Base-by-base conservation (phyloP, 257 asterid genomes). In the Lycium ferocissimum region DNA sequence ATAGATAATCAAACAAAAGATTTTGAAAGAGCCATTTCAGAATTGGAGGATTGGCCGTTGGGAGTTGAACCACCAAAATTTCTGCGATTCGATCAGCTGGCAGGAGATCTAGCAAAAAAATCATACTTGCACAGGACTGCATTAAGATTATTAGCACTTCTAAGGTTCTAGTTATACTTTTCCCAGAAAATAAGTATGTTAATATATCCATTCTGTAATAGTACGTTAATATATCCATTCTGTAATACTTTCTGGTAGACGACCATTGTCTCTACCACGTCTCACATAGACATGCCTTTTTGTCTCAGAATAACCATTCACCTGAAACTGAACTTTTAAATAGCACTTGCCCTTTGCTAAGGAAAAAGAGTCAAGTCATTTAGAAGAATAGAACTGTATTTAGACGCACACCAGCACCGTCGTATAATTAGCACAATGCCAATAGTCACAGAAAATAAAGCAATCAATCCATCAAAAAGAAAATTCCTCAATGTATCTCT, bases 91-190 rank as follows among this genome's bases (percentile, higher is more conserved):
- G 3, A 73, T 47, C 38, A 73, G 80, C 59, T 22, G n/a, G 59
- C 12, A 73, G 59, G 40, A 45, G 58, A 73, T 45, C 80, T 49
- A 20, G 59, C 12, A 73, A 45, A 11, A 26, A 73, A 47, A 59
- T 47, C 80, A 45, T 47, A 47, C 58, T 47, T 73, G 80, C n/a
- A 73, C 17, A 73, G n/a, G 20, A 45, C 12, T 47, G 59, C 80
- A 73, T 49, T 73, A 6, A 73, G 59, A 73, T 12, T 45, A 45
- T 73, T 73, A 73, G 80, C 57, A 70, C 78, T 17, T 7, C 53
- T 70, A 70, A 3, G 38, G 18, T 73, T 73, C 80, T n/a, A 47
- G 62, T 75, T 49, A 7, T 12, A 75, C 20, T 13, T 12, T 13
- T 7, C 43, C 8, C 6, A 11, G 18, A 22, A 22, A 49, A 49